Base-by-base conservation (phyloP, 1,284 basidiomycete genomes). In the Termitomyces sp. region DNA sequence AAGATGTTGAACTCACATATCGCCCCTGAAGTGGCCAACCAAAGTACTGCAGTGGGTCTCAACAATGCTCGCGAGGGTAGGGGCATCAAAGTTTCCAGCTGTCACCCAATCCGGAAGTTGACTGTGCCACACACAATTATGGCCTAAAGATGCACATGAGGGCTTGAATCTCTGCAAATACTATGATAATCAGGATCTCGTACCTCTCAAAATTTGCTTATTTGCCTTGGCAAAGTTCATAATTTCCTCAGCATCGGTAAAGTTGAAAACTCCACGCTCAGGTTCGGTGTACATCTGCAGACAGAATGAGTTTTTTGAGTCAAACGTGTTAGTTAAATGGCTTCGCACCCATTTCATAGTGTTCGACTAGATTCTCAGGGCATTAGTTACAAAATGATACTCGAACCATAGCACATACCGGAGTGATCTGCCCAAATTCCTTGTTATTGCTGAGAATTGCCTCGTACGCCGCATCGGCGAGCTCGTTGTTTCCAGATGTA, bases 51-150 rank as follows among this genome's bases (percentile, higher is more conserved):
- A 75, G 62, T 81, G 79, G 33, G 64, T 76, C 55, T 73, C 65
- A 12, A 83, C 65, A 45, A 80, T 72, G 30, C 70, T 67, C 17
- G 73, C 68, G 30, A 82, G 68, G 24, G 73, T 73, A 1, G 71
- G 64, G 24, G 73, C 70, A 55, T 72, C 67, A 59, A 75, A 79
- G 59, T 67, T 68, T 6, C 75, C 73, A 44, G 66, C 58, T 1
- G 75, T 70, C 4, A 82, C 75, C 79, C 79, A 83, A 64, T 61
- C 66, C 0, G 80, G 75, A 1, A 82, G 70, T 59, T 82, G 80
- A 56, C 72, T 76, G 63, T 83, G 71, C 82, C 81, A 82, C 38
- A 82, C 79, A 55, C 77, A 78, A 60, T 74, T 78, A 63, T 79
- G 79, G 4, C 76, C 70, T 72, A 28, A 24, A 34, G 8, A 48